Conservation (phyloP, 2,329 filamentous ascomycete species). For the Trichoderma sp. region DNA sequence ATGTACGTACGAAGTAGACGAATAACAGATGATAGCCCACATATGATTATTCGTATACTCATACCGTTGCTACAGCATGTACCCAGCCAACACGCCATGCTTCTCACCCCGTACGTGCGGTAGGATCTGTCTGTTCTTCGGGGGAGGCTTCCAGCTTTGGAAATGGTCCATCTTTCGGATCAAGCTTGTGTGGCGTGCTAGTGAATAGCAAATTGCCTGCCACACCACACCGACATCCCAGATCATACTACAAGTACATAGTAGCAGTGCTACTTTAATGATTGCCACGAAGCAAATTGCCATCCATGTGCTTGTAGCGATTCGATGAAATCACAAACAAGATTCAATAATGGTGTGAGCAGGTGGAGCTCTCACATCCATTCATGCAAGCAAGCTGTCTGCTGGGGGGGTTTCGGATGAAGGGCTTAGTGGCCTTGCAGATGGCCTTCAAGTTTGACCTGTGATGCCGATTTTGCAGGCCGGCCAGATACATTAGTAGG, state of each 20-base stretch:
- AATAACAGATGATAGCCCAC: background rate
- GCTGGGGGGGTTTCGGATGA: background rate
- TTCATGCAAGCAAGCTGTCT: background rate
- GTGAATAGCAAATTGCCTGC: background rate
- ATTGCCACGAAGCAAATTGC: background rate
- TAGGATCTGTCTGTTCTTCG: background rate
- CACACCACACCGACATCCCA: background rate
- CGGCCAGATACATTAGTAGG: no score
- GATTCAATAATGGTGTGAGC: background rate
- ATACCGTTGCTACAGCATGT: background rate
- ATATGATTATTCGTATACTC: background rate
- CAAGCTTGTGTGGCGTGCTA: background rate
- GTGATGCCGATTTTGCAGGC: background rate
- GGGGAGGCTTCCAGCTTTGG: constrained; percentile 13
- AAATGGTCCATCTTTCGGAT: background rate
- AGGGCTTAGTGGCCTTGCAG: background rate
- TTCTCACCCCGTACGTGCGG: background rate
- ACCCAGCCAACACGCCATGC: background rate
- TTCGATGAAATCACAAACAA: background rate
- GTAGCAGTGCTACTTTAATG: background rate
- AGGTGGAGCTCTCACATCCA: background rate
- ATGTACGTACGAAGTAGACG: no score
- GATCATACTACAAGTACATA: background rate
- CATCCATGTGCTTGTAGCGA: background rate
- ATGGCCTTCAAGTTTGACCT: background rate